These are phyloP conservation scores for Scedosporium apiospermum DNA, from an alignment of 2,329 filamentous ascomycete genomes.

Conservation along the genomic window DNA sequence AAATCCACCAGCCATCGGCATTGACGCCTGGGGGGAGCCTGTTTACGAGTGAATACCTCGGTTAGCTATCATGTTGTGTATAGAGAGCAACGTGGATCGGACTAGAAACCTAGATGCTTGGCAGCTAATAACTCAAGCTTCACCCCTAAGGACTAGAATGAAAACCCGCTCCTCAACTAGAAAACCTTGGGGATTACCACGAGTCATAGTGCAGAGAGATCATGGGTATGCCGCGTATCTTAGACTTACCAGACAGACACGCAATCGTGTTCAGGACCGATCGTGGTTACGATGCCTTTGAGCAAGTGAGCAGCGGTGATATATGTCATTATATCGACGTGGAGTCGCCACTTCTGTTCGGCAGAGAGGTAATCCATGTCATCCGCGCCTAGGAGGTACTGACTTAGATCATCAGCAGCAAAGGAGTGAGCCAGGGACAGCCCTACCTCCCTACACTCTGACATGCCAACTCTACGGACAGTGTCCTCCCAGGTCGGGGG, in stretches of 20 bases:
- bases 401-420: conserved; percentile 61
- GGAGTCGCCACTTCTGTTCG: conserved; percentile 65
- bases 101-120: background rate
- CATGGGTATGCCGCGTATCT: background rate
- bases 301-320: conserved; percentile 66
- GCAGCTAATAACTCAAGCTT: no score
- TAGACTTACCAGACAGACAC: conserved; percentile 65
- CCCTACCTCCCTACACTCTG: conserved; percentile 63
- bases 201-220: background rate
- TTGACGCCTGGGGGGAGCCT: conserved; percentile 70
- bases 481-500: conserved; percentile 42
- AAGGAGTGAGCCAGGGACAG: conserved; percentile 69
- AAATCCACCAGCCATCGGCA: conserved; percentile 64
- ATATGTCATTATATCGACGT: conserved; percentile 69
- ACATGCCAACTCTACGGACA: conserved; percentile 53
- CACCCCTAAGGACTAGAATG: background rate
- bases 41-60: conserved; percentile 3
- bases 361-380: conserved; percentile 54
- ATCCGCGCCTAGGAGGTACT: conserved; percentile 65
- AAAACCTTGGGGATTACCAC: background rate
- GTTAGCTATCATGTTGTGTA: conserved; percentile 3
- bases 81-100: background rate
- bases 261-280: conserved; percentile 66
- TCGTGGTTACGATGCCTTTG: conserved; percentile 63
- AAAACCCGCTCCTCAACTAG: background rate